phyloP scores from a whole-genome alignment of 768 basidiomycete species.

The Boletus insuetus region DNA sequence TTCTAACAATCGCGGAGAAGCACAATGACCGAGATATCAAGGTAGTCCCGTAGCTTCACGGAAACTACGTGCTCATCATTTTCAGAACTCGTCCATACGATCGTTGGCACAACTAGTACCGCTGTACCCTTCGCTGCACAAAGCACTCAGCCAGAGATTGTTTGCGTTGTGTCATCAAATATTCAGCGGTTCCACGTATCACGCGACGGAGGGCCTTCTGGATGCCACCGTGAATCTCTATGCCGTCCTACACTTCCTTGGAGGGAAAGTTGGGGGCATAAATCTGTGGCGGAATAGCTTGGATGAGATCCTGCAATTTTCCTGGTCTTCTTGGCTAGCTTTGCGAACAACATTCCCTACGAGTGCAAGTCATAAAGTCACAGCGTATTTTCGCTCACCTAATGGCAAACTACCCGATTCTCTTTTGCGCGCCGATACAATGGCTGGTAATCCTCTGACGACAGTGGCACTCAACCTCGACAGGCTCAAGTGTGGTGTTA shows the following conservation, averaged over 20 bases:
- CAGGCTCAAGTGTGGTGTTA: conserved; percentile 52
- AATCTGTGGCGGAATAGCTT: conserved; percentile 73
- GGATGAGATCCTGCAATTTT: conserved; percentile 64
- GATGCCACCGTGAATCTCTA: conserved; percentile 57
- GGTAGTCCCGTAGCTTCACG: conserved; percentile 34
- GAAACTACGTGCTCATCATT: conserved; percentile 3
- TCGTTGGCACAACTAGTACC: conserved; percentile 56
- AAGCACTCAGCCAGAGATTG: conserved; percentile 50
- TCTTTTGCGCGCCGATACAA: conserved; percentile 13
- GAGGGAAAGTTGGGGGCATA: conserved; percentile 75
- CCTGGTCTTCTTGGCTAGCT: conserved; percentile 57
- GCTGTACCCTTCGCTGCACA: conserved; percentile 66
- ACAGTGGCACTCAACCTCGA: conserved; percentile 58
- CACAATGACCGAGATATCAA: conserved; percentile 49
- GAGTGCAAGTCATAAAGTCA: conserved; percentile 28
- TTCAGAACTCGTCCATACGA: conserved; percentile 44
- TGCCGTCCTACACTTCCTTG: conserved; percentile 61
- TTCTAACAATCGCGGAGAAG: conserved; percentile 56
- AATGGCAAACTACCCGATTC: conserved; percentile 9
- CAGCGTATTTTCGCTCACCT: conserved; percentile 1
- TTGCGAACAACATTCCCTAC: conserved; percentile 59
- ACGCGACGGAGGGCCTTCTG: conserved; percentile 38
- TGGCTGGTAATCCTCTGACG: conserved; percentile 46
- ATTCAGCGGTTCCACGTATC: conserved; percentile 53
- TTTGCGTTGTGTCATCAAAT: conserved; percentile 52